Evolutionary conservation across 306 rosid species (phyloP).

Genomic region (Vigna mungo): DNA sequence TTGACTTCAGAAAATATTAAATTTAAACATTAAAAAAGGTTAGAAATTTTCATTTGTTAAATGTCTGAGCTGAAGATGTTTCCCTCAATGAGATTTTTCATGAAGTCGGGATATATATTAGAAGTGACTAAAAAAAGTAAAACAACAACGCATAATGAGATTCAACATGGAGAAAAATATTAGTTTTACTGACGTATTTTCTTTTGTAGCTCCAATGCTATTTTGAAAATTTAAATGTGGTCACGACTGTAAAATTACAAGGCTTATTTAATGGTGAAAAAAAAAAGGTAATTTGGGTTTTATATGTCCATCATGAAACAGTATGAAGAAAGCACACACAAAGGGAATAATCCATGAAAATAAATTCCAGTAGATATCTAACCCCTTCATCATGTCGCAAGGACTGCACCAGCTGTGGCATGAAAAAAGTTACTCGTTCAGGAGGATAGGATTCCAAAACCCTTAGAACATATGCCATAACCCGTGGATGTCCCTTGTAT

Average conservation of each 20-base stretch:
- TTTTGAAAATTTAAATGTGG: constrained; percentile 20
- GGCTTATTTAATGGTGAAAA: constrained; percentile 27
- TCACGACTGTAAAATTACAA: constrained; percentile 19
- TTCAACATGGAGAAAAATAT: constrained; percentile 15
- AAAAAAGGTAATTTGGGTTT: constrained; percentile 31
- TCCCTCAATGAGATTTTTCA: constrained; percentile 20
- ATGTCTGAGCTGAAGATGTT: constrained; percentile 28
- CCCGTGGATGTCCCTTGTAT: constrained; percentile 96
- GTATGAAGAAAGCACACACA: constrained; percentile 34
- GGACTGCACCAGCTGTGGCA: constrained; percentile 98
- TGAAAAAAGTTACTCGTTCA: constrained; percentile 89
- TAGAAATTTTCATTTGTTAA: not conserved
- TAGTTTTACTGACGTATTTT: not conserved
- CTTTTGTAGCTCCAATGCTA: constrained; percentile 2
- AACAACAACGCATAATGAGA: constrained; percentile 14
- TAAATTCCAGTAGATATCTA: constrained; percentile 50
- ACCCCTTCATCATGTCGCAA: constrained; percentile 96
- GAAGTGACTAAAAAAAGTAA: not conserved
- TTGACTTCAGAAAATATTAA: constrained; percentile 17
- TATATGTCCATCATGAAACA: constrained; percentile 1
- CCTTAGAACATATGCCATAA: constrained; percentile 97
- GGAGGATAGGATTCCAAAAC: constrained; percentile 98
- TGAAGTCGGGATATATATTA: not conserved
- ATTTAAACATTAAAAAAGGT: not conserved
- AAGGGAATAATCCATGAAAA: constrained; percentile 24